Conservation (phyloP, 1,284 basidiomycete species). For the Farysia itapuensis region DNA sequence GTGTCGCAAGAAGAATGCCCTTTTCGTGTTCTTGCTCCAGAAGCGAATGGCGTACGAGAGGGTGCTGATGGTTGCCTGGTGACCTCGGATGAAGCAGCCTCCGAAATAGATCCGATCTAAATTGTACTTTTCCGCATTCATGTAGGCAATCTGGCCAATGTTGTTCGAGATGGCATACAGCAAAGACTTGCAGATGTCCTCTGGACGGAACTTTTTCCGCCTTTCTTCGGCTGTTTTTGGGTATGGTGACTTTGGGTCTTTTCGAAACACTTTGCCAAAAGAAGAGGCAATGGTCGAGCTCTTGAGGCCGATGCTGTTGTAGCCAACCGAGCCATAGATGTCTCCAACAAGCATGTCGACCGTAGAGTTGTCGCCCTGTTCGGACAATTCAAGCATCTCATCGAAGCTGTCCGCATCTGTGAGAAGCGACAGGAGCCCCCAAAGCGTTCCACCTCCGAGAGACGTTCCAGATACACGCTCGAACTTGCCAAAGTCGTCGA, state of each 20-base stretch:
- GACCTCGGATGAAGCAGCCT: conserved; percentile 97
- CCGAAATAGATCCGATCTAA: conserved; percentile 98
- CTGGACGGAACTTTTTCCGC: conserved; percentile 76
- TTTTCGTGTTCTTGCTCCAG: conserved; percentile 98
- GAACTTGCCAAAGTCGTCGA: conserved; percentile 90
- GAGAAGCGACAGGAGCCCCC: conserved; percentile 90
- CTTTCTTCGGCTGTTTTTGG: conserved; percentile 32
- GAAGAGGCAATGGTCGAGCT: conserved; percentile 96
- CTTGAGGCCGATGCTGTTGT: conserved; percentile 72
- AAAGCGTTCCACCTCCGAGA: conserved; percentile 97
- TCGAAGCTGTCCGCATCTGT: conserved; percentile 96
- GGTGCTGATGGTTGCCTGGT: conserved; percentile 94
- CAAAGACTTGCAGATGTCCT: conserved; percentile 86
- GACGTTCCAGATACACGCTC: conserved; percentile 97
- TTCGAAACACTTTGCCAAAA: conserved; percentile 98
- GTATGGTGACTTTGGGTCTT: conserved; percentile 59
- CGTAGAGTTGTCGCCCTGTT: conserved; percentile 85
- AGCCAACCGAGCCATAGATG: conserved; percentile 85
- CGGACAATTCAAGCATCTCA: conserved; percentile 93
- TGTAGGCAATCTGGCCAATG: conserved; percentile 99
- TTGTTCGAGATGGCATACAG: conserved; percentile 98
- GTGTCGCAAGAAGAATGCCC: conserved; percentile 92
- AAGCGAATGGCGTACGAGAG: conserved; percentile 98
- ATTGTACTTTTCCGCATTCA: conserved; percentile 99
- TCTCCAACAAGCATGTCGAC: conserved; percentile 99